Percentiles rank a stretch among this genome's conserved stretches.
Evolutionary conservation across 2,329 filamentous ascomycete genomes (phyloP).

Genomic region (Monilinia laxa): DNA sequence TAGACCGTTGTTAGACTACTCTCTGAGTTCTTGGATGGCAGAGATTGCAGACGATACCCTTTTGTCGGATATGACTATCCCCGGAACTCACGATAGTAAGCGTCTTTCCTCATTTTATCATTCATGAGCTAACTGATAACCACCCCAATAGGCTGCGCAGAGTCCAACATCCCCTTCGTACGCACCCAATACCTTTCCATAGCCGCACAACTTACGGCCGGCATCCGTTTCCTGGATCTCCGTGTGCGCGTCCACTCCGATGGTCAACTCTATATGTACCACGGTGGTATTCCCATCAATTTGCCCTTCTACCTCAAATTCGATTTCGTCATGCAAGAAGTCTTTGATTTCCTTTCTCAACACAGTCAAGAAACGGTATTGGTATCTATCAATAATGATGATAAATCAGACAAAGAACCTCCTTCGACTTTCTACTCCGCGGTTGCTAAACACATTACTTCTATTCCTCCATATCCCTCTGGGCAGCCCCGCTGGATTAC

Average conservation of each 20-base stretch:
- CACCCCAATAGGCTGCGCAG: constrained; percentile 44
- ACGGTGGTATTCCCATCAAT: constrained; percentile 69
- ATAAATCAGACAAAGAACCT: constrained; percentile 55
- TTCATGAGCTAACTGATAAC: not conserved
- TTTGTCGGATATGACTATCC: constrained; percentile 65
- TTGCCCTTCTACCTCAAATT: constrained; percentile 61
- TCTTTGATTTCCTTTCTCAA: constrained; percentile 58
- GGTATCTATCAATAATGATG: constrained; percentile 67
- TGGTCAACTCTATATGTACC: constrained; percentile 64
- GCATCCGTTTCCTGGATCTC: constrained; percentile 71
- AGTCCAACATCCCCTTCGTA: constrained; percentile 62
- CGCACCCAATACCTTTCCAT: constrained; percentile 67
- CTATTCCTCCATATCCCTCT: constrained; percentile 39
- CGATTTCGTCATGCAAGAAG: constrained; percentile 57
- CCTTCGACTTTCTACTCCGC: constrained; percentile 49
- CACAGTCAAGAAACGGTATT: constrained; percentile 66
- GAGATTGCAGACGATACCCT: constrained; percentile 55
- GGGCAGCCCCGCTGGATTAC: constrained; percentile 58
- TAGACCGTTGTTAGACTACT: constrained; percentile 39
- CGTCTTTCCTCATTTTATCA: too few relatives aligned
- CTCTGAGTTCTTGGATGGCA: constrained; percentile 61
- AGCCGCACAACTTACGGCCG: constrained; percentile 64
- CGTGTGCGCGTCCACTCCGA: constrained; percentile 56
- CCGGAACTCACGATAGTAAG: constrained; percentile 67
- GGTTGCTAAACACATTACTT: constrained; percentile 54